These are phyloP conservation scores for Zoysia pacifica DNA, from an alignment of 176 grass and related monocot genomes.

Conservation along the genomic window DNA sequence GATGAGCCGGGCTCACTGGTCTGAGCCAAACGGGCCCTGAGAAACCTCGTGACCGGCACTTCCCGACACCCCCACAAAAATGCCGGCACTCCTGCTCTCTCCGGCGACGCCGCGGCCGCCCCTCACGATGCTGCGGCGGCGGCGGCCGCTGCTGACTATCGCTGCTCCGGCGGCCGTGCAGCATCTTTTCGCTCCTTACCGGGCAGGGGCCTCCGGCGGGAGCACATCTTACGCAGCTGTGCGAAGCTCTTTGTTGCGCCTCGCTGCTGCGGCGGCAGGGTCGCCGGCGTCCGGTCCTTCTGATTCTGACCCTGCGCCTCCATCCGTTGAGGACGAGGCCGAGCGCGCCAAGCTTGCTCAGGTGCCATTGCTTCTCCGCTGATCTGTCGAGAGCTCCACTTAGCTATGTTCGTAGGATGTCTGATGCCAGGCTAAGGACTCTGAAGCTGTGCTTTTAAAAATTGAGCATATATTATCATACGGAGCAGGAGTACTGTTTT, in stretches of 20 bases:
- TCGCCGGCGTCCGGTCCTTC: slow-evolving; percentile 8
- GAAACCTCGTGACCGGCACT: not conserved
- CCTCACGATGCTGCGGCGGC: slow-evolving; percentile 18
- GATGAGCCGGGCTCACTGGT: no score
- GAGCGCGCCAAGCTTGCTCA: slow-evolving; percentile 76
- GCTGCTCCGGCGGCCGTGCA: not conserved
- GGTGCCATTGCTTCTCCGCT: slow-evolving; percentile 34
- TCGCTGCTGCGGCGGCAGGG: not conserved
- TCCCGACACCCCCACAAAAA: slow-evolving; percentile 11
- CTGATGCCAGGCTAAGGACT: not conserved
- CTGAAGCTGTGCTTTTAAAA: not conserved
- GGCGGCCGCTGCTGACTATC: not conserved
- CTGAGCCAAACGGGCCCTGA: no score
- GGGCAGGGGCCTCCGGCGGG: not conserved
- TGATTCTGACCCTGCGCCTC: not conserved
- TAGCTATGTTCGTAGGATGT: not conserved
- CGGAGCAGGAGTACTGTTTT: not conserved
- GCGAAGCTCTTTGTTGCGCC: slow-evolving; percentile 18
- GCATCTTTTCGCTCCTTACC: not conserved
- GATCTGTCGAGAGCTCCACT: not conserved
- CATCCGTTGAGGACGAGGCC: slow-evolving; percentile 42
- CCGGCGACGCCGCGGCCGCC: slow-evolving; percentile 30
- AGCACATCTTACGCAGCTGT: not conserved
- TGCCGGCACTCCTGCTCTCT: slow-evolving; percentile 54
- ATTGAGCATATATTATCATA: not conserved